Base-by-base conservation (phyloP, 768 basidiomycete species). In the Suillus sp. region DNA sequence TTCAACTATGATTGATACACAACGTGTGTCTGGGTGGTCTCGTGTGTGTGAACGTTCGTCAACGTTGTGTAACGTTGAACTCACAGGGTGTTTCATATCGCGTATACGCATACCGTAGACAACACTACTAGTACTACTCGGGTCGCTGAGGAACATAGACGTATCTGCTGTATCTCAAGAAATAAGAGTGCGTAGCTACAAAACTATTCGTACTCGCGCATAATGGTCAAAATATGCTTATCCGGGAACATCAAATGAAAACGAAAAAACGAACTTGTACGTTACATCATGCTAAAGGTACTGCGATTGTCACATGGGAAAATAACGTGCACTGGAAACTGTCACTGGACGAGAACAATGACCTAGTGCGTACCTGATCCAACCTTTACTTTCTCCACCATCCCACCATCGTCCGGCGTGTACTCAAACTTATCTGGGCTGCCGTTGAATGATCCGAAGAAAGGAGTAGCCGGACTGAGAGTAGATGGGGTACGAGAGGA, bases 391-490 rank as follows among this genome's bases (percentile, higher is more conserved):
- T 64, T 74, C 55, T 70, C 70, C 63, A 75, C 72, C 1, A 63
- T 32, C 42, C 59, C 51, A 4, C 69, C 72, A 27, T 76, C 71
- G 43, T 47, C 64, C 40, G 66, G 62, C 66, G 68, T 47, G 35
- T 63, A 66, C 22, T 74, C 76, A 64, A 77, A 80, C 27, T 60
- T 65, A 30, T 78, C 78, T 58, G 72, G 69, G 35, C 66, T 64
- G 25, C 71, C 59, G 11, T 66, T 56, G 22, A 57, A 89, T 9
- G 85, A 83, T 32, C 84, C 83, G 74, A 89, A 86, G 76, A 89
- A 90, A 13, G 88, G 88, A 13, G 88, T 90, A 13, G 87, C 83
- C 20, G 89, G 89, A 70, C 89, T 90, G 61, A 89, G 78, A 34
- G 86, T 88, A 43, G 86, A 84, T 18, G 87, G 84, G 32, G 88